Base-by-base conservation (phyloP, 2,329 filamentous ascomycete species). In the Arthrobotrys musiformis region DNA sequence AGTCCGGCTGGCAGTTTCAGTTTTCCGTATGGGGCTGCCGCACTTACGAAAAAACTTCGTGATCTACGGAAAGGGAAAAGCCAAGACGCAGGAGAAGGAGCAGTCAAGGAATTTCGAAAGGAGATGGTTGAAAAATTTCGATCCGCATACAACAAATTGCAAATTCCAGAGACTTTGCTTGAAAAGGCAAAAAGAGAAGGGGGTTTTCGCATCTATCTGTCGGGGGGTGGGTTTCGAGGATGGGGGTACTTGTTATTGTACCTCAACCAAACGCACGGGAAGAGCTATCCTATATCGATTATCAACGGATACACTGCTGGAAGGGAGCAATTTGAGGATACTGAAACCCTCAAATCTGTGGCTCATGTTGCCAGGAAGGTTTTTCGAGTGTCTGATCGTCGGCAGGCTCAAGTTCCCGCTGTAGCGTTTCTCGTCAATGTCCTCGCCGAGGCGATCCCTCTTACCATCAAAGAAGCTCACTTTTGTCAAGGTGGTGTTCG, bases 401-500 rank as follows among this genome's bases (percentile, higher is more conserved):
- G 94, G 54, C 90, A 92, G 9, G 86, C 87, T 13, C 94, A 97
- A 83, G 93, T 97, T 44, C 92, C 93, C 0, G 93, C 94, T 33
- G 93, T 97, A 33, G 89, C 90, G 0, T 89, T 92, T 30, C 89
- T 97, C 2, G 89, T 97, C 19, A 89, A 91, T 30, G 90, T 91
- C 15, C 87, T 97, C n/a, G 86, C 90, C 30, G 85, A 88, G 42
- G 88, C 90, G 0, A 86, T 97, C 1, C 92, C 92, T 2, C 86
- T 86, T 30, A 26, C 24, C 46, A 90, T 97, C 79, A 88, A 89
- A 44, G 87, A 88, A 30, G 92, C 93, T 2, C 90, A 90, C 0
- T 97, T 97, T 83, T 95, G 93, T 82, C 91, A 92, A 80, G 93
- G 93, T 17, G 93, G 93, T 5, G 94, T 97, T 78, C 87, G 93